Conservation (phyloP, 495 filamentous ascomycete species). For the Lophium mytilinum region DNA sequence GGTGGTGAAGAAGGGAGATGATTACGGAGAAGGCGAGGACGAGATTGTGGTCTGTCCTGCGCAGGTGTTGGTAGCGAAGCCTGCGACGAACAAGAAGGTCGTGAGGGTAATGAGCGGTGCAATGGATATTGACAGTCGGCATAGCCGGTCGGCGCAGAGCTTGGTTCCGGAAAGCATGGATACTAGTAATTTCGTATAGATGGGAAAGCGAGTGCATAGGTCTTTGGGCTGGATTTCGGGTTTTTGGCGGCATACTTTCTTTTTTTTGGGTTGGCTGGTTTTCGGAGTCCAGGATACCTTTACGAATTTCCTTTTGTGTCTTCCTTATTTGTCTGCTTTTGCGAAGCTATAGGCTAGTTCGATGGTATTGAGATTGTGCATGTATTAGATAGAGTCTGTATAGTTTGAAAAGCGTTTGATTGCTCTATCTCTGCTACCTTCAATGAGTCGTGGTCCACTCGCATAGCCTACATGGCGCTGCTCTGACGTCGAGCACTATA, state of each 20-base stretch:
- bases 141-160: constrained; percentile 22
- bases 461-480: too few relatives aligned
- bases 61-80: constrained; percentile 67
- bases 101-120: constrained; percentile 37
- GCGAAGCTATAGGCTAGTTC: not conserved
- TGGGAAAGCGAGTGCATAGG: not conserved
- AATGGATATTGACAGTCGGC: constrained; percentile 34
- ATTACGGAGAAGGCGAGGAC: constrained; percentile 72
- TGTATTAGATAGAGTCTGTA: not conserved
- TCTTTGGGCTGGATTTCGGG: not conserved
- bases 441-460: too few relatives aligned
- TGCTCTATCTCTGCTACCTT: too few relatives aligned
- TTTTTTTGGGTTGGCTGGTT: not conserved
- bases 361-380: not conserved
- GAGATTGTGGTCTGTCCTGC: constrained; percentile 91
- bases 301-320: not conserved
- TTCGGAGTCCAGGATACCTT: not conserved
- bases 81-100: constrained; percentile 34
- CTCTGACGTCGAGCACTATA: too few relatives aligned
- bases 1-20: constrained; percentile 89
- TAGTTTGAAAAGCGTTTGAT: not conserved
- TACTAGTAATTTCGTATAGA: constrained; percentile 24
- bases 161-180: constrained; percentile 23
- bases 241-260: not conserved
- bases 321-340: too few relatives aligned